Conservation (phyloP, 306 rosid species). For the Bauhinia variegata region DNA sequence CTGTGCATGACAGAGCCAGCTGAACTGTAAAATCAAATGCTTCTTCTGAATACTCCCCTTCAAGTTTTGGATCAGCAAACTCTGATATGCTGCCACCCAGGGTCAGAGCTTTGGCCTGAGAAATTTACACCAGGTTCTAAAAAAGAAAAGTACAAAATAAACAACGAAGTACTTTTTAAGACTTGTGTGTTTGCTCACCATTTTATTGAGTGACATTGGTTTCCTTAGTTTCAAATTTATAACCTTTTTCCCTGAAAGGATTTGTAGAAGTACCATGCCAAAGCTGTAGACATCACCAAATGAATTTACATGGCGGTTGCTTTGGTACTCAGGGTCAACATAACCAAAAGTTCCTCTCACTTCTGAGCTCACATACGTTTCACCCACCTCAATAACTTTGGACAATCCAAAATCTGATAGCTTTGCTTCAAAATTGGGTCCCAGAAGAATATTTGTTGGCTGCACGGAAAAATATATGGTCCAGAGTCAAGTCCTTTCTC, state of each 20-base stretch:
- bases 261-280: constrained; percentile 66
- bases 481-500: constrained; percentile 6
- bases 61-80: constrained; percentile 48
- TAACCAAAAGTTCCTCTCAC: constrained; percentile 76
- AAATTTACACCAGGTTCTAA: constrained; percentile 9
- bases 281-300: constrained; percentile 68
- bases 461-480: constrained; percentile 31
- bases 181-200: constrained; percentile 40
- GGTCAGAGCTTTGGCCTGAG: constrained; percentile 42
- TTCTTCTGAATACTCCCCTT: constrained; percentile 45
- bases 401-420: constrained; percentile 72
- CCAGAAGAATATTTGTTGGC: constrained; percentile 75
- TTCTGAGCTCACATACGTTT: constrained; percentile 61
- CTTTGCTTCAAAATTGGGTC: constrained; percentile 62
- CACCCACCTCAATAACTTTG: constrained; percentile 55
- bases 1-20: constrained; percentile 53
- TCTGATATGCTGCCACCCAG: constrained; percentile 36
- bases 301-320: constrained; percentile 55
- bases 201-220: constrained; percentile 61
- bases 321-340: constrained; percentile 64
- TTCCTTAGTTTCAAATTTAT: constrained; percentile 51
- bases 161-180: constrained; percentile 1
- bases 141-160: not conserved
- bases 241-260: constrained; percentile 67
- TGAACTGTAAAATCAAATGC: constrained; percentile 44